Base-by-base conservation (phyloP, 192 early-diverging fungal species). In the Coemansia sp. region DNA sequence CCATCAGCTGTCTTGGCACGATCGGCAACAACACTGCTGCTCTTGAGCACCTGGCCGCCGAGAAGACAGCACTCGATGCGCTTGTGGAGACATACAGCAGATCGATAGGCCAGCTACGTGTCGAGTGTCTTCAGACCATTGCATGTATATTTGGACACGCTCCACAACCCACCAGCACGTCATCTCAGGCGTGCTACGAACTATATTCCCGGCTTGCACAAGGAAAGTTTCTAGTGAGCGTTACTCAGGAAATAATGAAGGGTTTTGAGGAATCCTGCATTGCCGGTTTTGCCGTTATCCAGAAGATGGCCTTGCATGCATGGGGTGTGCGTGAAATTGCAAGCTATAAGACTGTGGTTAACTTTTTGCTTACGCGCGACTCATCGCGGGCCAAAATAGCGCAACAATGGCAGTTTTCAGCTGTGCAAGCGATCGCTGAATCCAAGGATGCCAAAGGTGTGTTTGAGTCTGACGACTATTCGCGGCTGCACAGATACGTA, bases 271-370 rank as follows among this genome's bases (percentile, higher is more conserved):
- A 80, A 59, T 75, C 78, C 40, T 74, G 72, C 30, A 49, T 71
- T 7, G 72, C 78, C 33, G 78, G 67, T 3, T 53, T 80, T 48
- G 65, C 78, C 6, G 78, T 75, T 37, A 61, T 80, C 48, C 72
- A 80, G 35, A 80, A 80, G 59, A 64, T 80, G 62, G 55, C 62
- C 16, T 43, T 52, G 23, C 78, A 80, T 49, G 78, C 68, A 29
- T 80, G 78, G 78, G 78, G 78, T 5, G 63, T 80, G 30, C 72
- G 69, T 25, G 78, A 80, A 40, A 75, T 80, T 29, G 72, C 78
- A 29, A 74, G 66, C 58, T 61, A 71, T 56, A 58, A 75, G 55
- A 80, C 71, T 43, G 64, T 71, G 25, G 43, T 75, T 59, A 69
- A 59, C 63, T 75, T 74, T 39, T 49, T 80, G 62, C 68, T 80